These are phyloP conservation scores for Mrakia frigida DNA, from an alignment of 768 basidiomycete genomes.

Conservation along the genomic window DNA sequence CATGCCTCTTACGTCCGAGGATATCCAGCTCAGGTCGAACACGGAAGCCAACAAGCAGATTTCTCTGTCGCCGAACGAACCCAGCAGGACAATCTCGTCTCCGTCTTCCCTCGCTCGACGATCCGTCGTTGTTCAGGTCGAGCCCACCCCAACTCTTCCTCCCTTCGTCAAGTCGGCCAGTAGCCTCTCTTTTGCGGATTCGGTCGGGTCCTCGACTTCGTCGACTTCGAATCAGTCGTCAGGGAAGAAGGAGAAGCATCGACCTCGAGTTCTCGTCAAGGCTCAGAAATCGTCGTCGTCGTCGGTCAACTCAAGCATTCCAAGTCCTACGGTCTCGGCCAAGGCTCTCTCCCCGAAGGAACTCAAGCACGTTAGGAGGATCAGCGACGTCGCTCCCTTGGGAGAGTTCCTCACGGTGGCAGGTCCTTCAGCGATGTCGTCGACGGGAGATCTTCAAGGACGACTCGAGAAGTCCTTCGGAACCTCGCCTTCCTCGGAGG, in stretches of 20 bases:
- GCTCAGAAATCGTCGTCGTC: not conserved
- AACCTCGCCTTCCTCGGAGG: not conserved
- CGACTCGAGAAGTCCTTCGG: not conserved
- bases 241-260: not conserved
- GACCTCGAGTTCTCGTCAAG: not conserved
- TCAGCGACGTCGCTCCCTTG: not conserved
- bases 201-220: not conserved
- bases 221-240: not conserved
- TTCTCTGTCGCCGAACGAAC: not conserved
- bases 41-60: not conserved
- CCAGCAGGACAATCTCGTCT: not conserved
- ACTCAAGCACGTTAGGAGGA: not conserved
- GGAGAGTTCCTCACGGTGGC: not conserved
- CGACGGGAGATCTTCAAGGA: not conserved
- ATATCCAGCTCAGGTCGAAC: conserved; percentile 3
- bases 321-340: not conserved
- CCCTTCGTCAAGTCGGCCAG: not conserved
- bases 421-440: not conserved
- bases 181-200: not conserved
- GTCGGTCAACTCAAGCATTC: not conserved
- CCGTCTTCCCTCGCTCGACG: not conserved
- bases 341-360: not conserved
- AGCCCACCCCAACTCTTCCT: not conserved
- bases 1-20: not conserved
- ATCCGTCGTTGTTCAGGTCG: not conserved